phyloP scores from a whole-genome alignment of 164 flowering plant genomes.

The Piper betle region DNA sequence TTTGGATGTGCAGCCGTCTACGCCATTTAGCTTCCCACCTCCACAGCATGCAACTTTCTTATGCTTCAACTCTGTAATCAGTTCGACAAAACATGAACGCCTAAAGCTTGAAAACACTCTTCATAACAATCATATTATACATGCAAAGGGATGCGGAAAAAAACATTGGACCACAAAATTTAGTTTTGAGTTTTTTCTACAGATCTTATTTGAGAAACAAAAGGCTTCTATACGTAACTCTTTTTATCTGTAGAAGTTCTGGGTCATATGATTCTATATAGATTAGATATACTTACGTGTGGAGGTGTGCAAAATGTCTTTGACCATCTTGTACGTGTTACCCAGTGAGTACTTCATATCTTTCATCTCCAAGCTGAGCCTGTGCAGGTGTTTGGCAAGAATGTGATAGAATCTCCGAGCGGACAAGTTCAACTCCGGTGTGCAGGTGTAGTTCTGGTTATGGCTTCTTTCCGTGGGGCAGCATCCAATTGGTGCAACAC shows the following conservation, averaged over 20 bases:
- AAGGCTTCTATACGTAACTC: too few species aligned
- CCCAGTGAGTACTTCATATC: constrained; percentile 43
- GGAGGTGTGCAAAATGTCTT: constrained; percentile 13
- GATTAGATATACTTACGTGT: not conserved
- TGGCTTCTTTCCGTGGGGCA: constrained; percentile 28
- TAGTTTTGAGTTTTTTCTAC: too few species aligned
- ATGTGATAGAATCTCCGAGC: constrained; percentile 1
- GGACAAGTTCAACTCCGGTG: constrained; percentile 17
- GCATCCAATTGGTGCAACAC: constrained; percentile 43
- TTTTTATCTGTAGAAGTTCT: too few species aligned
- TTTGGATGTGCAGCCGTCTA: constrained; percentile 16
- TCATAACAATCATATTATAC: too few species aligned
- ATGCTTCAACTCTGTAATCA: constrained; percentile 22
- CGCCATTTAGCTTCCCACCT: constrained; percentile 22
- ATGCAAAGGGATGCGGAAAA: too few species aligned
- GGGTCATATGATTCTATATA: too few species aligned
- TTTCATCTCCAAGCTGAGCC: constrained; percentile 22
- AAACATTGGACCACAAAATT: too few species aligned
- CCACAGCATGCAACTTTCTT: constrained; percentile 39
- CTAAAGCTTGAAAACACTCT: too few species aligned
- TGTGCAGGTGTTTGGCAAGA: constrained; percentile 8
- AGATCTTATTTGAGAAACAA: too few species aligned
- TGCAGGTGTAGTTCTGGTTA: constrained; percentile 25
- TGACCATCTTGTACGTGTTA: constrained; percentile 33
- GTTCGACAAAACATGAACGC: too few species aligned